Conservation (phyloP, 495 filamentous ascomycete genomes). For the Tuber calosporum region DNA sequence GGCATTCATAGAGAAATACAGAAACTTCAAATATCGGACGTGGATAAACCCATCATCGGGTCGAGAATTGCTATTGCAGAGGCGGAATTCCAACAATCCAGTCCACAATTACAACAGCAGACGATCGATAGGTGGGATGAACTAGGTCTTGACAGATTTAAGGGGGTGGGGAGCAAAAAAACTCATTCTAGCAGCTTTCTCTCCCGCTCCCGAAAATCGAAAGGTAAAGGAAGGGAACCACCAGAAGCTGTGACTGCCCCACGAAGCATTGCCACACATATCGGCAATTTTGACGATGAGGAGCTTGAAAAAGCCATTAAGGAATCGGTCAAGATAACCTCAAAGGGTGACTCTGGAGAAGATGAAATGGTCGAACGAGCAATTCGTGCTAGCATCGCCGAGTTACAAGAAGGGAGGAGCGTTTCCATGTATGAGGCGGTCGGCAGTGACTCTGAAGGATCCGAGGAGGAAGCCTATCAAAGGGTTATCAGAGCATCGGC, state of each 20-base stretch:
- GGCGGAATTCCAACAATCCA: conserved; percentile 22
- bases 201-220: background rate
- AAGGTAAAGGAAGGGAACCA: background rate
- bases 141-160: conserved; percentile 50
- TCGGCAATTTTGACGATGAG: conserved; percentile 41
- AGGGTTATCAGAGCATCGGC: conserved; percentile 40
- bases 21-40: conserved; percentile 43
- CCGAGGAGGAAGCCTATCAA: conserved; percentile 42
- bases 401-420: conserved; percentile 46
- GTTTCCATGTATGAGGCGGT: conserved; percentile 23
- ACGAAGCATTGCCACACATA: background rate
- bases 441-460: conserved; percentile 37
- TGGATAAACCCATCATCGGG: conserved; percentile 27
- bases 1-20: conserved; percentile 54
- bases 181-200: background rate
- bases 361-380: conserved; percentile 61
- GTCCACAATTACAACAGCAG: conserved; percentile 10
- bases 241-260: background rate
- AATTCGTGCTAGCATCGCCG: conserved; percentile 59
- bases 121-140: conserved; percentile 45
- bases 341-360: conserved; percentile 58
- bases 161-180: conserved; percentile 5
- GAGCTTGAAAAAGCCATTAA: conserved; percentile 65
- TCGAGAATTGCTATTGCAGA: conserved; percentile 29
- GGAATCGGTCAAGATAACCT: conserved; percentile 60